A percentile compares a stretch with the other conserved stretches of the same genome.
These are phyloP conservation scores for Hylodesmum podocarpum DNA, from an alignment of 306 rosid genomes.

Conservation along the genomic window DNA sequence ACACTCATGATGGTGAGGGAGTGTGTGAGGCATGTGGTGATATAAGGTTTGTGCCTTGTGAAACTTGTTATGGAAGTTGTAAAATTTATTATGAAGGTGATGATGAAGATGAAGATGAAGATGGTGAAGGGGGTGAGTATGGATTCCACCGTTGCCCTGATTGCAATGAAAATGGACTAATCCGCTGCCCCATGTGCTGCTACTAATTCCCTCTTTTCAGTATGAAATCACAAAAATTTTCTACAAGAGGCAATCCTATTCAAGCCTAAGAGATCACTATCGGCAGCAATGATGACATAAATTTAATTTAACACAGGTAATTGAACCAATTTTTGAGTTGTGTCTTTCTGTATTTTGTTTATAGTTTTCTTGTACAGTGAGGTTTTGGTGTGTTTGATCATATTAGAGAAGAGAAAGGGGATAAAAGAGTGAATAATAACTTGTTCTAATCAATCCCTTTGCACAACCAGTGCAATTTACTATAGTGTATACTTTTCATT, in stretches of 20 bases:
- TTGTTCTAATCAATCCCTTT: slow-evolving; percentile 21
- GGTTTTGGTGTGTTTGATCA: slow-evolving; percentile 34
- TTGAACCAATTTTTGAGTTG: slow-evolving; percentile 36
- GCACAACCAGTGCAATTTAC: slow-evolving; percentile 31
- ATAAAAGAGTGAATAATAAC: slow-evolving; percentile 34
- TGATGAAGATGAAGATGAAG: slow-evolving; percentile 40
- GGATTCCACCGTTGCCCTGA: slow-evolving; percentile 83
- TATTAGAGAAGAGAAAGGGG: slow-evolving; percentile 13
- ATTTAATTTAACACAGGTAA: slow-evolving; percentile 40
- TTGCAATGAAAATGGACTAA: slow-evolving; percentile 92
- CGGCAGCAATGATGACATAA: background rate
- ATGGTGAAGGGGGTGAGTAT: slow-evolving; percentile 39
- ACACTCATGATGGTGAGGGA: slow-evolving; percentile 3
- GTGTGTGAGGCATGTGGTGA: slow-evolving; percentile 88
- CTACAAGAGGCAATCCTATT: background rate
- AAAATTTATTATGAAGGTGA: slow-evolving; percentile 67
- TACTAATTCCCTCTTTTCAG: slow-evolving; percentile 23
- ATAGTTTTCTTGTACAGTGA: slow-evolving; percentile 57
- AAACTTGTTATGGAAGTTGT: slow-evolving; percentile 91
- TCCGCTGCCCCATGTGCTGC: slow-evolving; percentile 78
- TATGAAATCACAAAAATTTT: background rate
- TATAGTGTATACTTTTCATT: slow-evolving; percentile 34
- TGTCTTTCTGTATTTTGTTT: slow-evolving; percentile 23
- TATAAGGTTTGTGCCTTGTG: slow-evolving; percentile 88
- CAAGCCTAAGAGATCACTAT: background rate